Base-by-base conservation (phyloP, 805 yeast genomes). In the Myxozyma lipomycoides region DNA sequence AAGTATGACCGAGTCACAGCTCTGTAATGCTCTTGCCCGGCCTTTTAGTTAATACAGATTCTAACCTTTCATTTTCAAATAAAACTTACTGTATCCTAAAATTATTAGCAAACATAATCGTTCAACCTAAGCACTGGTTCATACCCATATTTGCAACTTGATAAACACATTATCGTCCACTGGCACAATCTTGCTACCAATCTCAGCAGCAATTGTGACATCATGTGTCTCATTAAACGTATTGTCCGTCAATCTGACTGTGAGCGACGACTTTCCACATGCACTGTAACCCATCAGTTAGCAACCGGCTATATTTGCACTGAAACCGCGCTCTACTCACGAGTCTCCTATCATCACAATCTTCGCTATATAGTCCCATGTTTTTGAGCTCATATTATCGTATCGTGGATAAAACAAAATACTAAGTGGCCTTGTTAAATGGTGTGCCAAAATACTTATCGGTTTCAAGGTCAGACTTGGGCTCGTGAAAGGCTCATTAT, bases 311-410 rank as follows among this genome's bases (percentile, higher is more conserved):
- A 19, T 10, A 10, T 18, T 21, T 36, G 23, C 25, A 5, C 21
- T 21, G 24, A 37, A 21, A n/a, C 21, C 19, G 7, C 21, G 4
- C 22, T 12, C 4, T 19, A 63, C 68, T 24, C 54, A 64, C 67
- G 70, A 67, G 45, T 67, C 70, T 6, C 70, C 70, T 15, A 67
- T 64, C 70, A 67, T 67, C 40, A 67, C 67, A 34, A 65, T 62
- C 51, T 65, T 65, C 24, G 69, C 69, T 26, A 65, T 65, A 45
- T 62, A 65, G 46, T 65, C 67, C 69, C 69, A 65, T 18, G 58
- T 55, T 24, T 52, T 55, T 23, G 59, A 55, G 36, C 50, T 51
- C 60, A 55, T 55, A 2, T 17, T 26, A 40, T 3, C 42, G 15
- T 10, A 28, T 28, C n/a, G n/a, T n/a, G n/a, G n/a, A n/a, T n/a